Conservation (phyloP, 768 basidiomycete genomes). For the Tylopilus rubrobrunneus region DNA sequence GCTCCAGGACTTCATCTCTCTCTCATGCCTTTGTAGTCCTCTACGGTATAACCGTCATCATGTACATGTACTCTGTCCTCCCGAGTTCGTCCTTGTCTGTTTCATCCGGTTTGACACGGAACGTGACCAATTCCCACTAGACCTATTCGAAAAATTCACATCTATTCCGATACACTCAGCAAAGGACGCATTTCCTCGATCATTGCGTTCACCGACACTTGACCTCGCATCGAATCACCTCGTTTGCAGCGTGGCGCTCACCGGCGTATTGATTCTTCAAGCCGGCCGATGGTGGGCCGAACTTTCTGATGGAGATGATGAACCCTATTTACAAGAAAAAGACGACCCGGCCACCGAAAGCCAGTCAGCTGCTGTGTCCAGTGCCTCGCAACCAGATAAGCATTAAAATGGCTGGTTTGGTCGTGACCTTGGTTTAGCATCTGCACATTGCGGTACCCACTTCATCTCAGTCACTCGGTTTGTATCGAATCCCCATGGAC, state of each 20-base stretch:
- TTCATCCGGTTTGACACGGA: slow-evolving; percentile 1
- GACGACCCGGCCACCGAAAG: slow-evolving; percentile 15
- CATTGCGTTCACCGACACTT: slow-evolving; percentile 60
- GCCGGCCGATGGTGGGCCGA: slow-evolving; percentile 86
- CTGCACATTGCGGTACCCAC: not conserved
- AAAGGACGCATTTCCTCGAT: slow-evolving; percentile 58
- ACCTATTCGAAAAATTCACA: slow-evolving; percentile 55
- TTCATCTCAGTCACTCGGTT: not conserved
- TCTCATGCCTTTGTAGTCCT: slow-evolving; percentile 50
- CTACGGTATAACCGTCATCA: slow-evolving; percentile 63
- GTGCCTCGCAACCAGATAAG: slow-evolving; percentile 3
- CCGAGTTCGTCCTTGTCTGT: slow-evolving; percentile 54
- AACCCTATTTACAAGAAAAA: slow-evolving; percentile 33
- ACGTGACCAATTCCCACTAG: slow-evolving; percentile 33
- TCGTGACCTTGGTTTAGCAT: not conserved
- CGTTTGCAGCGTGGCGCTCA: slow-evolving; percentile 82
- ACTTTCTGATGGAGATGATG: slow-evolving; percentile 59
- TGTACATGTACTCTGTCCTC: slow-evolving; percentile 75
- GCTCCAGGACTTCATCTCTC: not conserved
- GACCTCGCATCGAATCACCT: slow-evolving; percentile 82
- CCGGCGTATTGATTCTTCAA: slow-evolving; percentile 81
- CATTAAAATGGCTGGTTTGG: slow-evolving; percentile 7
- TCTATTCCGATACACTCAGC: slow-evolving; percentile 50
- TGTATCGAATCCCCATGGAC: slow-evolving; percentile 2
- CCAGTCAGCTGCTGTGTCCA: slow-evolving; percentile 1